phyloP scores from a whole-genome alignment of 305 asterid species.

The Fraxinus floribunda region DNA sequence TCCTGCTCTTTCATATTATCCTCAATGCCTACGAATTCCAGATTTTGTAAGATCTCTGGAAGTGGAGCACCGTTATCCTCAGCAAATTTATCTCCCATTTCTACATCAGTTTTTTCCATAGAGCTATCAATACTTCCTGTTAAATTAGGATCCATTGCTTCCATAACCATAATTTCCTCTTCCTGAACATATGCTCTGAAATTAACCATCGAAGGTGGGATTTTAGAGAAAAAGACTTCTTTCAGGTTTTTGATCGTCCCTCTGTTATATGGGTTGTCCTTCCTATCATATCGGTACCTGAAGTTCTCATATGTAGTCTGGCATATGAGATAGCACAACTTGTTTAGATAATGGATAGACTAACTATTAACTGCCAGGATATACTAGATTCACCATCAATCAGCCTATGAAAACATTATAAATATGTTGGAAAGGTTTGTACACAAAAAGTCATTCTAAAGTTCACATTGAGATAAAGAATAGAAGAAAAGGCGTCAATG shows the following conservation, averaged over 20 bases:
- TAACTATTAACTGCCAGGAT: neutral
- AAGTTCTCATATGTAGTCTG: constrained; percentile 90
- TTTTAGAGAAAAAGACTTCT: constrained; percentile 68
- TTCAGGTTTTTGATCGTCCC: constrained; percentile 60
- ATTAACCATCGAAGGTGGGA: constrained; percentile 70
- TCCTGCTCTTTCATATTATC: constrained; percentile 40
- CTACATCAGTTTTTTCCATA: constrained; percentile 67
- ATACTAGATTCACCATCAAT: constrained; percentile 15
- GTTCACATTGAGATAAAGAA: neutral
- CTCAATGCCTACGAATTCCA: constrained; percentile 56
- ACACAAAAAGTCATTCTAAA: neutral
- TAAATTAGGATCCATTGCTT: constrained; percentile 34
- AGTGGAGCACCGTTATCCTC: constrained; percentile 44
- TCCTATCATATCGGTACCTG: constrained; percentile 64
- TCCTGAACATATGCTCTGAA: constrained; percentile 54
- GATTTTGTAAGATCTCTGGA: constrained; percentile 61
- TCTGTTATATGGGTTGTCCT: constrained; percentile 80
- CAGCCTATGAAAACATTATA: neutral
- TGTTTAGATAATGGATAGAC: neutral
- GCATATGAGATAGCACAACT: constrained; percentile 25
- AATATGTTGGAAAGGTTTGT: neutral
- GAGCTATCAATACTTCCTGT: constrained; percentile 42
- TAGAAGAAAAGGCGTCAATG: neutral
- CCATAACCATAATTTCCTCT: constrained; percentile 47
- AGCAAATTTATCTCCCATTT: constrained; percentile 55